Base-by-base conservation (phyloP, 2,329 filamentous ascomycete genomes). In the Xylariaceae sp. region DNA sequence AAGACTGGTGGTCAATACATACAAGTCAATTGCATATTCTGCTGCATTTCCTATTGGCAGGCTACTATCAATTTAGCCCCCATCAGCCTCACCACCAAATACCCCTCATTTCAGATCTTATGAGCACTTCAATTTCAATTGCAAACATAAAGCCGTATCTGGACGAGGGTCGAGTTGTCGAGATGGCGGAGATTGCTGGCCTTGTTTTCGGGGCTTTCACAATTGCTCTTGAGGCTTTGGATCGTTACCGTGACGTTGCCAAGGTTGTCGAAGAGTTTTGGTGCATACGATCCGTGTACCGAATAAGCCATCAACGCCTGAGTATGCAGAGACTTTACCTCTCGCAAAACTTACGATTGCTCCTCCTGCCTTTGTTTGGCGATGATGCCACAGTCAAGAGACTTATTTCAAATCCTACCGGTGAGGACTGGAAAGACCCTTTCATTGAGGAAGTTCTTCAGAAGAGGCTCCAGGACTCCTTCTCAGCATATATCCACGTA, bases 151-250 rank as follows among this genome's bases (percentile, higher is more conserved):
- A 10, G 10, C 40, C 40, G 10, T 42, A 34, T 19, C 31, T 18
- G 13, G 13, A 3, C 19, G 34, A 18, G 19, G 47, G 10, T 9
- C 14, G 16, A 31, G 31, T 33, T 4, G 18, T 10, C 36, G 40
- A 7, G 3, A 63, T 63, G 61, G 61, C 61, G 2, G 59, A 59
- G 5, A 33, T 63, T 1, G 62, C 55, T 16, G 60, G 62, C 2
- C 3, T 59, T 17, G 56, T 61, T 3, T 57, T 64, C 13, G 60
- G 56, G 5, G 58, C 60, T 16, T 62, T 63, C 39, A 58, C 60
- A 16, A 39, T 63, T 16, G 55, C 53, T 33, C 54, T 65, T 13
- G 41, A 16, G 14, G 60, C 48, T 12, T 51, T 64, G 3, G 54
- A 61, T 18, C 40, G 45, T 17, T 64, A 62, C 28, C 49, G 56